Evolutionary conservation across 2,329 filamentous ascomycete species (phyloP).

Genomic region (Zymoseptoria passerinii): DNA sequence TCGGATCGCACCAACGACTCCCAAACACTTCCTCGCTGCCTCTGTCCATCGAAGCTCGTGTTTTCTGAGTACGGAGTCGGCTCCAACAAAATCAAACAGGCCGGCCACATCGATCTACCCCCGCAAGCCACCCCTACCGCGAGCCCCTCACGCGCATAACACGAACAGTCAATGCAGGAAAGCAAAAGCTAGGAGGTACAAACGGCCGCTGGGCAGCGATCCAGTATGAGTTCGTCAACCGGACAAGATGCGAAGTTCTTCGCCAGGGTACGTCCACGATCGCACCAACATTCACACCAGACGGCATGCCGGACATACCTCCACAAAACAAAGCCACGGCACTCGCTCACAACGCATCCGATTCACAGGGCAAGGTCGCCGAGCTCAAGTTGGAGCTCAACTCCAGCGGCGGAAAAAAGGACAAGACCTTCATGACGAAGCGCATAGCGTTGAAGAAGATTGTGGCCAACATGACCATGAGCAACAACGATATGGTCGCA

Average conservation of each 20-base stretch:
- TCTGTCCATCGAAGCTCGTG: not conserved
- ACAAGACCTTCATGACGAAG: constrained; percentile 90
- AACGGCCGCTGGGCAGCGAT: not conserved
- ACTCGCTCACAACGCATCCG: constrained; percentile 3
- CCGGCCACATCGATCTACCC: not conserved
- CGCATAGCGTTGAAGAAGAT: constrained; percentile 99
- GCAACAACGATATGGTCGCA: constrained; percentile 99
- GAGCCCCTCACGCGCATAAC: not conserved
- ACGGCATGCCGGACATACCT: constrained; percentile 7
- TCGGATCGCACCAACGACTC: not conserved
- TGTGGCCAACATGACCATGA: constrained; percentile 99
- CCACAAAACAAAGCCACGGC: constrained; percentile 1
- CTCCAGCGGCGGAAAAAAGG: constrained; percentile 72
- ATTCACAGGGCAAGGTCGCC: constrained; percentile 88
- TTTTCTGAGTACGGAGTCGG: not conserved
- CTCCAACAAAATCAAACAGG: not conserved
- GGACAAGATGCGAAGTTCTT: constrained; percentile 99
- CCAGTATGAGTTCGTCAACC: constrained; percentile 50
- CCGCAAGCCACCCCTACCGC: not conserved
- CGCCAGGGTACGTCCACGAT: constrained; percentile 65
- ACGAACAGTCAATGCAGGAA: not conserved
- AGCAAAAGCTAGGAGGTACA: not conserved
- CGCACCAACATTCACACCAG: not conserved
- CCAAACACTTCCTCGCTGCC: not conserved
- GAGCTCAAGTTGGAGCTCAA: constrained; percentile 84